phyloP scores from a whole-genome alignment of 495 filamentous ascomycete species.

The Symbiotaphrina buchneri region DNA sequence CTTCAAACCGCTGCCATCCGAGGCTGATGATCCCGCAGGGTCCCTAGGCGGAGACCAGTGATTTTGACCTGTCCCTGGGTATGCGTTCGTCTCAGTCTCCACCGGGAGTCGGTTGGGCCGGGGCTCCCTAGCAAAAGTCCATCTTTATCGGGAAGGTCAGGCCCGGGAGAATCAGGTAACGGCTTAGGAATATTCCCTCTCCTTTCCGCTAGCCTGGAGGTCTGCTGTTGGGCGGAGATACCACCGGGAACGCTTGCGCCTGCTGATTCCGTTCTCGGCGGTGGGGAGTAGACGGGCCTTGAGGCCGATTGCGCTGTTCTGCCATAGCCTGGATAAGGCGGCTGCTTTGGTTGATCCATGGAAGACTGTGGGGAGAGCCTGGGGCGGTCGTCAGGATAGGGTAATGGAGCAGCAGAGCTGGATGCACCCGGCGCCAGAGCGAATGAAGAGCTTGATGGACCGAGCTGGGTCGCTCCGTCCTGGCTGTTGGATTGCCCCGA shows the following conservation, averaged over 20 bases:
- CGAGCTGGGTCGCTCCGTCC: slow-evolving; percentile 16
- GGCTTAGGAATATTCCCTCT: slow-evolving; percentile 56
- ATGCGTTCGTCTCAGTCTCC: slow-evolving; percentile 15
- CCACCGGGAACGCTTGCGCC: slow-evolving; percentile 8
- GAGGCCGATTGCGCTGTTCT: slow-evolving; percentile 12
- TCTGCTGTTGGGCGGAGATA: slow-evolving; percentile 1
- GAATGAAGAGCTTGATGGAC: slow-evolving; percentile 20
- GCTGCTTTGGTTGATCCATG: slow-evolving; percentile 14
- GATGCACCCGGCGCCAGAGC: slow-evolving; percentile 37
- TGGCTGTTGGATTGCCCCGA: slow-evolving; percentile 14
- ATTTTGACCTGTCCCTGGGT: slow-evolving; percentile 37
- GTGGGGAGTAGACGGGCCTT: slow-evolving; percentile 17
- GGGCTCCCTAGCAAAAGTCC: slow-evolving; percentile 40
- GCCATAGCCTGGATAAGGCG: slow-evolving; percentile 25
- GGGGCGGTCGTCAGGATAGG: slow-evolving; percentile 56
- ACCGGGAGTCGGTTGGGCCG: slow-evolving; percentile 15
- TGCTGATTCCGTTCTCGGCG: slow-evolving; percentile 19
- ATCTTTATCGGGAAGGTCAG: slow-evolving; percentile 45
- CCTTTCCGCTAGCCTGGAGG: slow-evolving; percentile 37
- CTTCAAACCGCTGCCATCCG: slow-evolving; percentile 3
- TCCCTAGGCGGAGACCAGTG: slow-evolving; percentile 33
- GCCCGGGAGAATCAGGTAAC: slow-evolving; percentile 52
- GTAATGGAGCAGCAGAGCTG: slow-evolving; percentile 39
- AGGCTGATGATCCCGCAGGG: slow-evolving; percentile 2
- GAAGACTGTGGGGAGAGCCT: slow-evolving; percentile 12